A percentile compares a stretch with the other conserved stretches of the same genome.
Evolutionary conservation across 2,329 filamentous ascomycete species (phyloP).

Genomic region (Diaporthe sp.): DNA sequence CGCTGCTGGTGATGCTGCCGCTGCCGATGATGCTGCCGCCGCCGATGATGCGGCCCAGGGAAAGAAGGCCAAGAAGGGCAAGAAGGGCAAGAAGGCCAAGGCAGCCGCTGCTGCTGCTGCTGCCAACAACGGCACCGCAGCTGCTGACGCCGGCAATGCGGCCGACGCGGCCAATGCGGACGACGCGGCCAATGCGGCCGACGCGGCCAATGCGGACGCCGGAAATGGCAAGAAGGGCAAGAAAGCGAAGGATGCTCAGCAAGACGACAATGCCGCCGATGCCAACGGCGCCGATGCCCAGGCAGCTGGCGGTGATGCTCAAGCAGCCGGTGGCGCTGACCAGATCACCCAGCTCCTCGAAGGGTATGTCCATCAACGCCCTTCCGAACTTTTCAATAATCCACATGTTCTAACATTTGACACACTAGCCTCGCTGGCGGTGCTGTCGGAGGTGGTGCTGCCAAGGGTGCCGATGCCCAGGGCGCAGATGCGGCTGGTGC

Average conservation of each 20-base stretch:
- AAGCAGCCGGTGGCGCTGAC: not conserved
- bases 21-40: not conserved
- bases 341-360: not conserved
- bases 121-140: not conserved
- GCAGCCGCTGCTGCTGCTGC: not conserved
- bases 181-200: too few relatives aligned
- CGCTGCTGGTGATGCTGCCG: not conserved
- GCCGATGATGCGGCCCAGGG: not conserved
- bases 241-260: not conserved
- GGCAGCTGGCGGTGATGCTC: not conserved
- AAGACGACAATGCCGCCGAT: not conserved
- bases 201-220: too few relatives aligned
- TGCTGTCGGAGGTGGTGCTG: not conserved
- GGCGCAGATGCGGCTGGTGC: not conserved
- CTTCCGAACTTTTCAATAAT: too few relatives aligned
- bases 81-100: not conserved
- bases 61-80: constrained; percentile 11
- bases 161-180: not conserved
- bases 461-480: not conserved
- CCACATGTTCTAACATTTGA: not conserved
- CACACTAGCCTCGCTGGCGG: not conserved
- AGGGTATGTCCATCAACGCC: not conserved
- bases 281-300: not conserved
- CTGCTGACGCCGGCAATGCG: not conserved
- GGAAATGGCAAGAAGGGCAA: not conserved